These are phyloP conservation scores for Plasmodium cynomolgi DNA, from an alignment of 169 alveolate genomes.

Conservation along the genomic window DNA sequence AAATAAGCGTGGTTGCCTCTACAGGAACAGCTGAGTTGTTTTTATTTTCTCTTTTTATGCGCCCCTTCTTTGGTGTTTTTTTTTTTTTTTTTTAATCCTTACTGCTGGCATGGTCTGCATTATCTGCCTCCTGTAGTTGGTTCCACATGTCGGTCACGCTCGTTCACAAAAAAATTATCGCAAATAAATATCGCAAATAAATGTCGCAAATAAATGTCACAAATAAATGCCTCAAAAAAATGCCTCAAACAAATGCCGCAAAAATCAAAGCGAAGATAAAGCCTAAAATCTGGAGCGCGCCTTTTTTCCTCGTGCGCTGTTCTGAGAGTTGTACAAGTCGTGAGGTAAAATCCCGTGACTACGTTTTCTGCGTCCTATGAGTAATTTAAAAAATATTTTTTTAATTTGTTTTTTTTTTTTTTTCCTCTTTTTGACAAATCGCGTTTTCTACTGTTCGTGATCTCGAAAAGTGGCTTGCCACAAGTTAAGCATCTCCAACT, in stretches of 20 bases:
- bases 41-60: background rate
- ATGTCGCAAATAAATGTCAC: background rate
- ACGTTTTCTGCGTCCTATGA: background rate
- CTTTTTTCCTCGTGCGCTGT: background rate
- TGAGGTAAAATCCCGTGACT: background rate
- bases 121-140: slow-evolving; percentile 23
- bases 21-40: background rate
- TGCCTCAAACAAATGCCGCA: background rate
- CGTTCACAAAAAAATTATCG: background rate
- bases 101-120: background rate
- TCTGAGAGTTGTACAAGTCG: background rate
- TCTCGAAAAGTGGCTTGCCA: background rate
- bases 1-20: background rate
- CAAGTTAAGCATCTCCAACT: background rate
- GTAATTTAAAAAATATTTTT: background rate
- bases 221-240: too few relatives aligned
- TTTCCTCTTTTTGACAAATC: background rate
- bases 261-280: background rate
- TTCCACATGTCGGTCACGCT: slow-evolving; percentile 38
- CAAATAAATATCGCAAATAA: background rate
- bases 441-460: background rate
- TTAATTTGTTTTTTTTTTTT: background rate
- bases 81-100: background rate
- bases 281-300: background rate
- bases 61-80: background rate